phyloP scores from a whole-genome alignment of 371 early-diverging fungal genomes.

The Dipsacomyces acuminosporus region DNA sequence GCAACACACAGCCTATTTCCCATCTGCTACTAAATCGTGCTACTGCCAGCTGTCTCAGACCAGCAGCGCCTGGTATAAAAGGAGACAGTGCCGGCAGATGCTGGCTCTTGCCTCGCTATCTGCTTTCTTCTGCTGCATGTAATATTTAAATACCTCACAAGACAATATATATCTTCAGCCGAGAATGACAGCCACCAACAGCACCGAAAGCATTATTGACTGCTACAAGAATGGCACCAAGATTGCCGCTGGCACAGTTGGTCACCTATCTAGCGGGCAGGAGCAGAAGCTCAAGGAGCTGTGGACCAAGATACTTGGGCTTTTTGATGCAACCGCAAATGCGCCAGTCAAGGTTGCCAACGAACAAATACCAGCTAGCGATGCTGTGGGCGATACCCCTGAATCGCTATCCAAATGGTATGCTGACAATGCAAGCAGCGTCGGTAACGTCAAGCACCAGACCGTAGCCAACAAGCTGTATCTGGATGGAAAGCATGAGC shows the following conservation, averaged over 20 bases:
- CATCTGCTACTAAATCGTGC: no score
- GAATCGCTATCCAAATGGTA: slow-evolving; percentile 24
- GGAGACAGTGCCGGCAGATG: no score
- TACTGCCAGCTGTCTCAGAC: no score
- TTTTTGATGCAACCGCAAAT: slow-evolving; percentile 13
- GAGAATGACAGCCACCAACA: slow-evolving; percentile 1
- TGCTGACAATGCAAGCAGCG: slow-evolving; percentile 9
- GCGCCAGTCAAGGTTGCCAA: slow-evolving; percentile 24
- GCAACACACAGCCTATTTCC: no score
- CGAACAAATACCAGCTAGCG: slow-evolving; percentile 3
- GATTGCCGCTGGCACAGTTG: slow-evolving; percentile 14
- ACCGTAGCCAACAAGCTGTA: slow-evolving; percentile 28
- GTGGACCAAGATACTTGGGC: slow-evolving; percentile 26
- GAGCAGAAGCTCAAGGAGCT: slow-evolving; percentile 26
- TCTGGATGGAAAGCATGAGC: slow-evolving; percentile 19
- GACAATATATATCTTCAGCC: no score
- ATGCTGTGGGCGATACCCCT: not conserved
- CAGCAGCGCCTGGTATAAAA: no score
- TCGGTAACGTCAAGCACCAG: slow-evolving; percentile 11
- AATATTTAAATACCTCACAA: no score
- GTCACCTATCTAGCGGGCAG: slow-evolving; percentile 23
- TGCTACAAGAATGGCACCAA: slow-evolving; percentile 14
- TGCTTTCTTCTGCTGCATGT: no score
- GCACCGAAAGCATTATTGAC: slow-evolving; percentile 4
- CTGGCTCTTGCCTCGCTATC: no score